phyloP scores from a whole-genome alignment of 2,329 filamentous ascomycete species.

The Cladorrhinum sp. region DNA sequence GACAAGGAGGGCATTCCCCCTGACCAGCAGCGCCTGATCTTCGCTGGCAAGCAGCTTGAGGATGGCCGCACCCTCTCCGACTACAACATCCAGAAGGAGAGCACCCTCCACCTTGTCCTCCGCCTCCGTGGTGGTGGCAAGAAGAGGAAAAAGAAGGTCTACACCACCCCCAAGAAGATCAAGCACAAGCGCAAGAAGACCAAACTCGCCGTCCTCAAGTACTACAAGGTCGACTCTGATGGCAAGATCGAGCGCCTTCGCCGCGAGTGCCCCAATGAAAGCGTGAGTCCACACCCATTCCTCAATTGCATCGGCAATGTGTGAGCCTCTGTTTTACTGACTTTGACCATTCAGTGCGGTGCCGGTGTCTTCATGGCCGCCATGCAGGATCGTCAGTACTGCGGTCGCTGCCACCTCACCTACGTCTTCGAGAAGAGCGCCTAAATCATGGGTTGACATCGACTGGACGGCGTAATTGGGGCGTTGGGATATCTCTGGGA shows the following conservation, averaged over 20 bases:
- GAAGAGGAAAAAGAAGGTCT: slow-evolving; percentile 99
- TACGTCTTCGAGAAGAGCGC: slow-evolving; percentile 68
- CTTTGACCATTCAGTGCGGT: slow-evolving; percentile 67
- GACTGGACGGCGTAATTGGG: slow-evolving; percentile 22
- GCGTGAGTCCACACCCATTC: slow-evolving; percentile 54
- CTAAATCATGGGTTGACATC: slow-evolving; percentile 35
- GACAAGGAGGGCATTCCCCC: slow-evolving; percentile 99
- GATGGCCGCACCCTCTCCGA: slow-evolving; percentile 98
- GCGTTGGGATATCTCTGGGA: slow-evolving; percentile 21
- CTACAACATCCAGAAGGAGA: slow-evolving; percentile 99
- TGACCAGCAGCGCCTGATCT: slow-evolving; percentile 99
- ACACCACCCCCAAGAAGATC: slow-evolving; percentile 99
- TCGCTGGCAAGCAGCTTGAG: slow-evolving; percentile 99
- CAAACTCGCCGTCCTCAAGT: slow-evolving; percentile 99
- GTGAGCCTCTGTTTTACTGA: slow-evolving; percentile 32
- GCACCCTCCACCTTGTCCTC: slow-evolving; percentile 95
- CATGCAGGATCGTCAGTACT: slow-evolving; percentile 99
- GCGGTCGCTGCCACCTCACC: slow-evolving; percentile 69
- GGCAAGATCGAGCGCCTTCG: slow-evolving; percentile 99
- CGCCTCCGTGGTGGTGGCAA: slow-evolving; percentile 98
- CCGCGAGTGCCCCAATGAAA: slow-evolving; percentile 91
- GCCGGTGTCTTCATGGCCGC: slow-evolving; percentile 99
- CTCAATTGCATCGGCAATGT: background rate
- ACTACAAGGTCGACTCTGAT: slow-evolving; percentile 99
- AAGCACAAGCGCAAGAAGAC: slow-evolving; percentile 99